A percentile compares a stretch with the other conserved stretches of the same genome.
These are phyloP conservation scores for Phalaenopsis equestris DNA, from an alignment of 106 monocot species.

Conservation along the genomic window DNA sequence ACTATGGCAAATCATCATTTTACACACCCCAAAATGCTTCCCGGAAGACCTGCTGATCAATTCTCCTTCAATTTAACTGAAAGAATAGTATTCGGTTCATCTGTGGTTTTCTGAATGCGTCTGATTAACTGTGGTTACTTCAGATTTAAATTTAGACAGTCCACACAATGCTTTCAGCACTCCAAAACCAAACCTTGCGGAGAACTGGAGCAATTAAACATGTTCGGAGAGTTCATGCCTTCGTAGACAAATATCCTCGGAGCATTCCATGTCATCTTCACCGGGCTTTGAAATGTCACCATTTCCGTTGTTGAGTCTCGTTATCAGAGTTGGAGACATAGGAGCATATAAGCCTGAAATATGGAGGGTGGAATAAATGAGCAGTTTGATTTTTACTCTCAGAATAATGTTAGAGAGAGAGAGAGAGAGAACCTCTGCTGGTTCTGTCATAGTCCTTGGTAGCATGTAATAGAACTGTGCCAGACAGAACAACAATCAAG, in stretches of 20 bases:
- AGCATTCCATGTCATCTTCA: conserved; percentile 41
- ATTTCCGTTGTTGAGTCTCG: conserved; percentile 34
- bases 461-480: conserved; percentile 70
- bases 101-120: neutral
- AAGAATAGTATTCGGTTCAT: too few species aligned
- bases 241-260: conserved; percentile 38
- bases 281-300: conserved; percentile 57
- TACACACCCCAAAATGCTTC: neutral
- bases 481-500: conserved; percentile 81
- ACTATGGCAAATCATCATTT: neutral
- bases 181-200: neutral
- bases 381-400: neutral
- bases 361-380: neutral
- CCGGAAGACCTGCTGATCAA: neutral
- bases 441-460: conserved; percentile 68
- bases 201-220: neutral
- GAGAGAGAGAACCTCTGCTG: conserved; percentile 29
- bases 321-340: conserved; percentile 66
- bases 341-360: conserved; percentile 49
- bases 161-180: neutral
- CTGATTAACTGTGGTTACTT: neutral
- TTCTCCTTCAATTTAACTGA: neutral
- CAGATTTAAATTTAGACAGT: neutral
- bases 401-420: neutral
- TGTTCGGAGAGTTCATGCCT: conserved; percentile 31